phyloP scores from a whole-genome alignment of 2,329 filamentous ascomycete genomes.

The Kalmusia sp. region DNA sequence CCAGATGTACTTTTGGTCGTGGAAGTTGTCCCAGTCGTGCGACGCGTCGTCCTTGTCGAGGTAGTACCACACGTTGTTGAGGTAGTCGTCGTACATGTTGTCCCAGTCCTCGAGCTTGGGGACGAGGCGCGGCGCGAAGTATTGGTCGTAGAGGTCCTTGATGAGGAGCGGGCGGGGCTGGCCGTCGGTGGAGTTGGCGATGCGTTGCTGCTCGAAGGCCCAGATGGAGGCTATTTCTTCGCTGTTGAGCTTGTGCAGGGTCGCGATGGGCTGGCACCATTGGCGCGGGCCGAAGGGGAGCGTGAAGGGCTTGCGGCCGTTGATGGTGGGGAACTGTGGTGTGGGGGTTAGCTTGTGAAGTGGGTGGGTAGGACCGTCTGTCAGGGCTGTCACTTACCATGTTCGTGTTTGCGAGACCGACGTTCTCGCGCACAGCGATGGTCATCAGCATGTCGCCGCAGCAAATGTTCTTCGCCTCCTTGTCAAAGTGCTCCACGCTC shows the following conservation, averaged over 20 bases:
- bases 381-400: not conserved
- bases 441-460: conserved; percentile 13
- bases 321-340: conserved; percentile 8
- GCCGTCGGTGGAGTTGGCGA: conserved; percentile 4
- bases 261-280: conserved; percentile 14
- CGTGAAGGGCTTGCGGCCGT: conserved; percentile 12
- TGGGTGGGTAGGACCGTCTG: not conserved
- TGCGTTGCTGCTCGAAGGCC: conserved; percentile 3
- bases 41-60: conserved; percentile 1
- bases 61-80: conserved; percentile 9
- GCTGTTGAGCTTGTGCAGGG: conserved; percentile 12
- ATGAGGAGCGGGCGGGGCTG: conserved; percentile 8
- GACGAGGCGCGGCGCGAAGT: conserved; percentile 1
- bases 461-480: not conserved
- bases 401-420: conserved; percentile 8
- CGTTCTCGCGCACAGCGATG: conserved; percentile 4
- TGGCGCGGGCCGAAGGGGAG: conserved; percentile 9
- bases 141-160: conserved; percentile 10
- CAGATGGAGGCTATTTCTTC: conserved; percentile 7
- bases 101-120: conserved; percentile 11
- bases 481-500: conserved; percentile 6
- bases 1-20: conserved; percentile 7
- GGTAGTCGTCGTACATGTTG: conserved; percentile 10
- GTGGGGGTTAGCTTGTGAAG: not conserved
- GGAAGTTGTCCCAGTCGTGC: conserved; percentile 7